Percentiles rank a stretch among this genome's conserved stretches.
These are phyloP conservation scores for Falciphora oryzae DNA, from an alignment of 2,329 filamentous ascomycete genomes.

Conservation along the genomic window DNA sequence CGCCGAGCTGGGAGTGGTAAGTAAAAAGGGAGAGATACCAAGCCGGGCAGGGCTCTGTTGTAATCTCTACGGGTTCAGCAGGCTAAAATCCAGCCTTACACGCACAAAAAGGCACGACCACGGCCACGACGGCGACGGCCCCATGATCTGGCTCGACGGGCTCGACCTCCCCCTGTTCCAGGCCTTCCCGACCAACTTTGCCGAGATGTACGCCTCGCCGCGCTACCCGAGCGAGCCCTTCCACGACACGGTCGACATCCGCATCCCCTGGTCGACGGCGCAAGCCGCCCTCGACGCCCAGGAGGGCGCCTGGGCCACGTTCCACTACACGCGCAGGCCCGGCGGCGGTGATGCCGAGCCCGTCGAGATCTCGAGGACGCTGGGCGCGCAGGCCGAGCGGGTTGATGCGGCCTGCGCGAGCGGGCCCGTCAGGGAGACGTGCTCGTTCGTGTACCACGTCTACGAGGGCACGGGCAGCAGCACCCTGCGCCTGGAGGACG, in stretches of 20 bases:
- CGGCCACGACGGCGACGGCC: conserved; percentile 47
- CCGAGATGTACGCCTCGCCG: conserved; percentile 36
- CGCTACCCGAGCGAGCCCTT: conserved; percentile 18
- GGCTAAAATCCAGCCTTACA: too few relatives aligned
- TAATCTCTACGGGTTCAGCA: too few relatives aligned
- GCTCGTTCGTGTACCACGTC: conserved; percentile 48
- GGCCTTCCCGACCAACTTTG: conserved; percentile 47
- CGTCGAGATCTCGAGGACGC: conserved; percentile 32
- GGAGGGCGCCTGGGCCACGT: conserved; percentile 23
- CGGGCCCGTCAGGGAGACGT: conserved; percentile 34
- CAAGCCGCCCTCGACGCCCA: conserved; percentile 30
- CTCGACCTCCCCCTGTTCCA: conserved; percentile 47
- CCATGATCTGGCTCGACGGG: conserved; percentile 54
- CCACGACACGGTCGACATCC: conserved; percentile 27
- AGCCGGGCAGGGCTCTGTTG: neutral
- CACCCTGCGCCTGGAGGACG: conserved; percentile 27
- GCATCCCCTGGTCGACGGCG: conserved; percentile 10
- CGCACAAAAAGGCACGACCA: conserved; percentile 39
- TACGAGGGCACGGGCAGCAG: conserved; percentile 40
- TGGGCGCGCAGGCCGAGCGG: conserved; percentile 44
- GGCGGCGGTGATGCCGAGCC: conserved; percentile 15
- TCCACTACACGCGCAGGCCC: conserved; percentile 30
- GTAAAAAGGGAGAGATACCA: neutral
- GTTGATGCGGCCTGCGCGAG: conserved; percentile 31
- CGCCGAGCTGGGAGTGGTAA: conserved; percentile 50